Conservation (phyloP, 768 basidiomycete species). For the Tulasnella sp. region DNA sequence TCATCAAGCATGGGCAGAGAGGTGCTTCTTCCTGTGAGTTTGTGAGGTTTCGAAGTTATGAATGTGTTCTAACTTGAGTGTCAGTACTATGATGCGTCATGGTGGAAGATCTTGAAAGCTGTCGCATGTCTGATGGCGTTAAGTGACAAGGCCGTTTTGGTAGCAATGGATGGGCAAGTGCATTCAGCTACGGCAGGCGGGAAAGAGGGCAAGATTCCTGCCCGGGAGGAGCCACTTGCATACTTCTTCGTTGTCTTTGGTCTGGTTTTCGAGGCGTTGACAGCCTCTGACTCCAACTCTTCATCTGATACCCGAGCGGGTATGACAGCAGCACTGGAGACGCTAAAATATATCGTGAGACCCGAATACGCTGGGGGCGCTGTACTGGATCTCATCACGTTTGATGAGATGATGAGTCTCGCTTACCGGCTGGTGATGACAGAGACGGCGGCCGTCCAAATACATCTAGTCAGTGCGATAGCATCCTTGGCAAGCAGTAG, state of each 20-base stretch:
- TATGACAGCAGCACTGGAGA: constrained; percentile 53
- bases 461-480: constrained; percentile 60
- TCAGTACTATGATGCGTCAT: constrained; percentile 80
- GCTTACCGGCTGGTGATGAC: constrained; percentile 87
- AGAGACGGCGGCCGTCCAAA: constrained; percentile 60
- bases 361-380: constrained; percentile 73
- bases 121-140: constrained; percentile 68
- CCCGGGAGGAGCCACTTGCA: constrained; percentile 51
- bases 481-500: constrained; percentile 40
- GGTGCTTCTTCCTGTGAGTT: constrained; percentile 75
- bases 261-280: constrained; percentile 82
- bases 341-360: constrained; percentile 67
- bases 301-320: constrained; percentile 33
- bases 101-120: constrained; percentile 75
- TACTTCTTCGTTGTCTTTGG: constrained; percentile 89
- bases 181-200: constrained; percentile 30
- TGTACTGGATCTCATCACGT: constrained; percentile 67
- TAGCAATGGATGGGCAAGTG: constrained; percentile 66
- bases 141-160: constrained; percentile 53
- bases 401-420: constrained; percentile 80
- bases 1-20: constrained; percentile 85
- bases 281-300: constrained; percentile 46
- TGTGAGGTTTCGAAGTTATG: neutral
- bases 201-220: constrained; percentile 18
- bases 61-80: constrained; percentile 10